phyloP scores from a whole-genome alignment of 2,329 filamentous ascomycete species.

The Grosmannia huntii region DNA sequence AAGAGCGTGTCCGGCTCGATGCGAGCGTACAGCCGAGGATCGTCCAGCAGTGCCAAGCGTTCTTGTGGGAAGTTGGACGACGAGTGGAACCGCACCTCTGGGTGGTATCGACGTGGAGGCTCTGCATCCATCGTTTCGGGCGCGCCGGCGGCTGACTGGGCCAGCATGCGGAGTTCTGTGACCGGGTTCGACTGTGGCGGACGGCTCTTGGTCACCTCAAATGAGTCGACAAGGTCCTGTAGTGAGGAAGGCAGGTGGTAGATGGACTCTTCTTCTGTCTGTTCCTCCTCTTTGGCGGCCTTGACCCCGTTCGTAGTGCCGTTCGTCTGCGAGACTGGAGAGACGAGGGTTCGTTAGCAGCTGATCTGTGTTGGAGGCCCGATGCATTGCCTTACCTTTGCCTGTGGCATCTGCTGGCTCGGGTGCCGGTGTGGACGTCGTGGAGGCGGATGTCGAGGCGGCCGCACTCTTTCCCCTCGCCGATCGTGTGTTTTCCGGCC shows the following conservation, averaged over 20 bases:
- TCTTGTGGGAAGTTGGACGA: constrained; percentile 84
- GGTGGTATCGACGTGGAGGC: constrained; percentile 70
- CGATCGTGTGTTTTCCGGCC: constrained; percentile 21
- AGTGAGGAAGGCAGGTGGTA: constrained; percentile 85
- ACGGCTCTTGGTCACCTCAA: constrained; percentile 68
- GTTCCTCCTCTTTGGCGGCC: constrained; percentile 18
- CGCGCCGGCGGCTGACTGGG: constrained; percentile 57
- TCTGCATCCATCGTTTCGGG: constrained; percentile 72
- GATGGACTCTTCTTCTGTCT: constrained; percentile 66
- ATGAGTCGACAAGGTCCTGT: constrained; percentile 82
- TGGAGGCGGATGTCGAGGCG: constrained; percentile 11
- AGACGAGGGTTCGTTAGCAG: not conserved
- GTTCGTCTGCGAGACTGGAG: constrained; percentile 32
- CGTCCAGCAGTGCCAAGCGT: constrained; percentile 81
- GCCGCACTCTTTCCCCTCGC: constrained; percentile 26
- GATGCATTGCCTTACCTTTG: not conserved
- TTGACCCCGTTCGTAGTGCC: constrained; percentile 39
- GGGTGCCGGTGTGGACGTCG: constrained; percentile 15
- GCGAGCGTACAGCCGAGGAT: constrained; percentile 72
- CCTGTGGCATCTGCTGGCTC: constrained; percentile 25
- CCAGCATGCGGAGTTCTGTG: constrained; percentile 60
- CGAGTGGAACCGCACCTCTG: constrained; percentile 62
- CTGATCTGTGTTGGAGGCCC: not conserved
- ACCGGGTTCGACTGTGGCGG: constrained; percentile 48
- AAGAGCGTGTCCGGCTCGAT: constrained; percentile 96